Evolutionary conservation across 1,284 basidiomycete species (phyloP).

Genomic region (Mycena sp.): DNA sequence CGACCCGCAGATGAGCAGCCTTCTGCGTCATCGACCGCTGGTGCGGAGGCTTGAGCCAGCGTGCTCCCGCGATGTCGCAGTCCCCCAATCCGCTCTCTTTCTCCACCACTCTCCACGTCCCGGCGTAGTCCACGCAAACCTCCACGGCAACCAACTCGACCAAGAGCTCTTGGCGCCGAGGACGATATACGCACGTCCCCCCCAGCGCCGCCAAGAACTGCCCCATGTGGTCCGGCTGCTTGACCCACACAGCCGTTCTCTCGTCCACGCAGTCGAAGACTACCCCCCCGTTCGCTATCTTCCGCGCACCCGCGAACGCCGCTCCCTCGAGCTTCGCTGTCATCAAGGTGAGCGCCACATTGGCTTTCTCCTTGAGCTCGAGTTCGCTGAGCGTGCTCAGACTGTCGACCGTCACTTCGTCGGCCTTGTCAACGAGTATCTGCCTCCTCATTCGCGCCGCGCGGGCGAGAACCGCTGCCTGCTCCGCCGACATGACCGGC

Average conservation of each 20-base stretch:
- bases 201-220: background rate
- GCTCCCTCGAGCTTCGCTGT: background rate
- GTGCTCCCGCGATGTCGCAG: no score
- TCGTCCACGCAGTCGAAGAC: background rate
- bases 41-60: no score
- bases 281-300: background rate
- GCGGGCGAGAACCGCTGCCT: background rate
- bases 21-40: background rate
- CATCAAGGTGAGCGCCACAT: background rate
- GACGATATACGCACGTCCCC: background rate
- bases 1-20: background rate
- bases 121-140: background rate
- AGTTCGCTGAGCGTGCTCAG: background rate
- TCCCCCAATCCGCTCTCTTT: no score
- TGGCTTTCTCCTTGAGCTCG: background rate
- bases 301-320: background rate
- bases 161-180: background rate
- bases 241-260: background rate
- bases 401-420: background rate
- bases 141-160: conserved; percentile 1
- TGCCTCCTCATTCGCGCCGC: background rate
- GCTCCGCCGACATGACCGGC: background rate
- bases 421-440: background rate
- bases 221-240: background rate
- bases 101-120: background rate